These are phyloP conservation scores for Xylaria sp. DNA, from an alignment of 2,329 filamentous ascomycete species.

Conservation along the genomic window DNA sequence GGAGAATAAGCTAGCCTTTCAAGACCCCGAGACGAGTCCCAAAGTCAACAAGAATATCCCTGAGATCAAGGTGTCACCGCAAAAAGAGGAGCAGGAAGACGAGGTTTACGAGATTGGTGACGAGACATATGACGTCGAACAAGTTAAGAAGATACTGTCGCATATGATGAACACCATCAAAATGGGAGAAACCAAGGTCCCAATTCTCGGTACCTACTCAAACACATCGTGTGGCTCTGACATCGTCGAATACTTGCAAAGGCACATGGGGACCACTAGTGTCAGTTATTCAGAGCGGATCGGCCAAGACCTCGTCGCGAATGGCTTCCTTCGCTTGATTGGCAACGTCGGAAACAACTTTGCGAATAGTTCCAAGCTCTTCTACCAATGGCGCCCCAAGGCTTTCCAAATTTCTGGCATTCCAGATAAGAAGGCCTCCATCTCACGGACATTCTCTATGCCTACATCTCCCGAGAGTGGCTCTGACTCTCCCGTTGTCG, in stretches of 20 bases:
- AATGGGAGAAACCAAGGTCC: slow-evolving; percentile 89
- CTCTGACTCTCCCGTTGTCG: slow-evolving; percentile 80
- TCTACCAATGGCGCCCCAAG: slow-evolving; percentile 95
- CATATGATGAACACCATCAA: slow-evolving; percentile 88
- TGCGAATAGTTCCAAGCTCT: slow-evolving; percentile 96
- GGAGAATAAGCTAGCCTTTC: slow-evolving; percentile 97
- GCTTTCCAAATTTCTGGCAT: slow-evolving; percentile 87
- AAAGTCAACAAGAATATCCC: slow-evolving; percentile 65
- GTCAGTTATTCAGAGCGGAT: slow-evolving; percentile 92
- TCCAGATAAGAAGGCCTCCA: slow-evolving; percentile 80
- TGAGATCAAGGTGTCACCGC: slow-evolving; percentile 85
- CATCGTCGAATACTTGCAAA: slow-evolving; percentile 94
- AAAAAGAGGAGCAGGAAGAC: slow-evolving; percentile 70
- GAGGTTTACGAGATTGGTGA: slow-evolving; percentile 91
- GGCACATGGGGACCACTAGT: slow-evolving; percentile 80
- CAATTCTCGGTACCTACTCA: slow-evolving; percentile 91
- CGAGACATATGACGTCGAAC: slow-evolving; percentile 80
- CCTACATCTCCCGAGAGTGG: slow-evolving; percentile 64
- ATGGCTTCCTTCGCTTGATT: slow-evolving; percentile 86
- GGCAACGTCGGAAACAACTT: slow-evolving; percentile 96
- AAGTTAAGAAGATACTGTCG: slow-evolving; percentile 86
- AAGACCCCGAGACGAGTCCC: slow-evolving; percentile 78
- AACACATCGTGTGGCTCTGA: slow-evolving; percentile 92
- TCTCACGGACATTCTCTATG: slow-evolving; percentile 77
- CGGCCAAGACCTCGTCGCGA: slow-evolving; percentile 86